phyloP scores from a whole-genome alignment of 352 stramenopile species.

The Phytopythium litorale region DNA sequence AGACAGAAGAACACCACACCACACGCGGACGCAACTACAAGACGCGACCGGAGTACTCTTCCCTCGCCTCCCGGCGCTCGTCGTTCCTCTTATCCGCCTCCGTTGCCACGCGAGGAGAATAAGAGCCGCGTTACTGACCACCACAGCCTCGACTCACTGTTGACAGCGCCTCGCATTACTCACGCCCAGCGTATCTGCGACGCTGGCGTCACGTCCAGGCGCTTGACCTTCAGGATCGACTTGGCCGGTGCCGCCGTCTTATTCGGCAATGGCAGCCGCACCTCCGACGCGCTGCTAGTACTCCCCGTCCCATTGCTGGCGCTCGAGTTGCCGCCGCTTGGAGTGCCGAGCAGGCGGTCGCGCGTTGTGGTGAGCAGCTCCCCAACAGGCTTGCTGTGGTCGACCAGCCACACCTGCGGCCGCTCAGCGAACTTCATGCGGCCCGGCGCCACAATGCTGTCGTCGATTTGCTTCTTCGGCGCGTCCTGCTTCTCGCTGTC shows the following conservation, averaged over 20 bases:
- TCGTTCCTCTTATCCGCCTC: neutral
- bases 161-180: conserved; percentile 1
- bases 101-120: neutral
- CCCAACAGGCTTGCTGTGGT: conserved; percentile 22
- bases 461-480: conserved; percentile 14
- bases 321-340: neutral
- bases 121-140: neutral
- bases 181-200: conserved; percentile 35
- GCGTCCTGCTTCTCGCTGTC: conserved; percentile 11
- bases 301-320: neutral
- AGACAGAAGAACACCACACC: neutral
- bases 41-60: neutral
- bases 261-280: conserved; percentile 32
- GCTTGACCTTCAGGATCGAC: conserved; percentile 44
- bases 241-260: conserved; percentile 41
- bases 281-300: neutral
- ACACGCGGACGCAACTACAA: neutral
- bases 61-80: neutral
- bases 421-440: conserved; percentile 41
- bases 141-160: neutral
- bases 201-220: conserved; percentile 30
- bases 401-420: conserved; percentile 44
- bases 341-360: conserved; percentile 23
- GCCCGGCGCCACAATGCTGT: conserved; percentile 19
- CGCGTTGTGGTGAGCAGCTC: conserved; percentile 39